Percentiles rank a stretch among this genome's conserved stretches.
Conservation (phyloP, 176 grass and related monocot genomes). For the Eragrostis curvula region DNA sequence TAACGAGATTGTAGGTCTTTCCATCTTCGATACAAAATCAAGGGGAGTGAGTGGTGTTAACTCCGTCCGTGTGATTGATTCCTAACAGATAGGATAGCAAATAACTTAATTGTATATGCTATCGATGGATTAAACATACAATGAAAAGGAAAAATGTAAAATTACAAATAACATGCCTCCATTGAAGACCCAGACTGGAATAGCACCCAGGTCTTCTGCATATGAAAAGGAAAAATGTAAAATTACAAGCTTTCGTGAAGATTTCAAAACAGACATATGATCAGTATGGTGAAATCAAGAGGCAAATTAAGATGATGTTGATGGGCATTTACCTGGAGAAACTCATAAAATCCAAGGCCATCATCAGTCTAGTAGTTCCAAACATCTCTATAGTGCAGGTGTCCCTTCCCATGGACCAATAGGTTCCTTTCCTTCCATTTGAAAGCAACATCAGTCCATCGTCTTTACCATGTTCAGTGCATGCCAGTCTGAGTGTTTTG, state of each 20-base stretch:
- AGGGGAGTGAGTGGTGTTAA: conserved; percentile 47
- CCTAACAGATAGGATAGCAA: conserved; percentile 39
- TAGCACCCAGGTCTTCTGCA: conserved; percentile 71
- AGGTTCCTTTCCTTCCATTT: conserved; percentile 78
- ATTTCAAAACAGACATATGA: not conserved
- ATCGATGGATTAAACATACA: too few relatives aligned
- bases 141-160: too few relatives aligned
- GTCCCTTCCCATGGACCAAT: conserved; percentile 97
- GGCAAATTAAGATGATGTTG: not conserved
- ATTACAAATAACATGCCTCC: conserved; percentile 52
- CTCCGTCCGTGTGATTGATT: conserved; percentile 73
- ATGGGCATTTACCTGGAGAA: conserved; percentile 71
- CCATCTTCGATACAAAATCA: too few relatives aligned
- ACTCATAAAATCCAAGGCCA: conserved; percentile 93
- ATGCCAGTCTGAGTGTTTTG: too few relatives aligned
- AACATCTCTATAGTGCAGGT: conserved; percentile 95
- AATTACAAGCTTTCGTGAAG: conserved; percentile 70
- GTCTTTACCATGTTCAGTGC: too few relatives aligned
- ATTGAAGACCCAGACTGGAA: conserved; percentile 95
- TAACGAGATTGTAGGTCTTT: too few relatives aligned
- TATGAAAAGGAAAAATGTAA: too few relatives aligned
- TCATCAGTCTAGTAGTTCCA: conserved; percentile 99
- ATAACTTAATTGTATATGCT: too few relatives aligned
- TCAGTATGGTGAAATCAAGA: too few relatives aligned
- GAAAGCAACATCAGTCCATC: conserved; percentile 48